Conservation (phyloP, 2,329 filamentous ascomycete genomes). For the Aspergillus melleus region DNA sequence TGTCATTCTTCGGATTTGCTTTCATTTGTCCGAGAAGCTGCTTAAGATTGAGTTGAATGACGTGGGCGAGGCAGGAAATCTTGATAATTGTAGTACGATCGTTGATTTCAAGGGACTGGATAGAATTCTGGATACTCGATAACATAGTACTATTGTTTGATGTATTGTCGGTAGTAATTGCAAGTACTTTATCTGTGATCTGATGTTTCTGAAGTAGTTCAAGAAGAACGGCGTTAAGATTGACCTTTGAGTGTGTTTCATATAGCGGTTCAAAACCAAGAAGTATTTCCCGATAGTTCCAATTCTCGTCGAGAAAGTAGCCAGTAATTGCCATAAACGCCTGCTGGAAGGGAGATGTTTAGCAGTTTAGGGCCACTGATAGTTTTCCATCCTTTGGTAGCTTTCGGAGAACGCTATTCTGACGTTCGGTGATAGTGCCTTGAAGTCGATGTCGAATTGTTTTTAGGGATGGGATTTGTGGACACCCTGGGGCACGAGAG, state of each 20-base stretch:
- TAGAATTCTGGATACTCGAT: not conserved
- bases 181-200: no score
- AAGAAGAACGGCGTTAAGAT: not conserved
- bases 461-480: not conserved
- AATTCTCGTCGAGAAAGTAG: constrained; percentile 12
- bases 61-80: not conserved
- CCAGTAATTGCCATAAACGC: constrained; percentile 14
- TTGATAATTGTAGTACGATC: not conserved
- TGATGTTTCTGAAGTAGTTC: not conserved
- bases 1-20: not conserved
- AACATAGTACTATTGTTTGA: not conserved
- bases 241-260: not conserved
- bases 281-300: no score
- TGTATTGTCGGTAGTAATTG: not conserved
- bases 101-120: not conserved
- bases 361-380: constrained; percentile 7
- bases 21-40: not conserved
- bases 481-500: not conserved
- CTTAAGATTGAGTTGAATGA: not conserved
- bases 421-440: not conserved
- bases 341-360: constrained; percentile 9
- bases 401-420: not conserved
- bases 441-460: not conserved
- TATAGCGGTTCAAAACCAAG: not conserved
- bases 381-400: not conserved